Evolutionary conservation across 1,284 basidiomycete species (phyloP).

Genomic region (Termitomyces sp.): DNA sequence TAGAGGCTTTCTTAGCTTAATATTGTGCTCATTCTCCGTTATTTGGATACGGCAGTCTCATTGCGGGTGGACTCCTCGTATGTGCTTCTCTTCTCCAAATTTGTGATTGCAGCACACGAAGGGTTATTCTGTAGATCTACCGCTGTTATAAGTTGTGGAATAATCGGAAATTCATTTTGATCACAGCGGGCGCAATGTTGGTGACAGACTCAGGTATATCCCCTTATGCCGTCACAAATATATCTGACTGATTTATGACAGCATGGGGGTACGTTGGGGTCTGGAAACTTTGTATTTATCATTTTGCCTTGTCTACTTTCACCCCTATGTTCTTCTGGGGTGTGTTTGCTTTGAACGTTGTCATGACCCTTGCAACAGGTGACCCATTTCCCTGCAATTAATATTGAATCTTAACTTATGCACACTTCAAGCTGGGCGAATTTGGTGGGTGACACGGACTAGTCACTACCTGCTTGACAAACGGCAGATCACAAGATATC

Average conservation of each 20-base stretch:
- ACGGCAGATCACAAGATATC: constrained; percentile 20
- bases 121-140: constrained; percentile 16
- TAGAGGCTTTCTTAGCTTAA: neutral
- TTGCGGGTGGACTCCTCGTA: constrained; percentile 24
- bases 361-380: constrained; percentile 23
- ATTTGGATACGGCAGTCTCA: constrained; percentile 13
- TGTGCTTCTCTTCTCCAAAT: neutral
- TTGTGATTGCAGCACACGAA: too few species aligned
- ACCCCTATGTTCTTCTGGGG: constrained; percentile 22
- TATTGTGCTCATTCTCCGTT: neutral
- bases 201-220: constrained; percentile 21
- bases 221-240: neutral
- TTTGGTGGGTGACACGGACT: constrained; percentile 27
- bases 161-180: constrained; percentile 17
- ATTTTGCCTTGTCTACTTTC: constrained; percentile 7
- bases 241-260: neutral
- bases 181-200: constrained; percentile 19
- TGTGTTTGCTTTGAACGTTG: constrained; percentile 22
- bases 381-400: neutral
- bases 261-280: neutral
- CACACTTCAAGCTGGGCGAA: constrained; percentile 21
- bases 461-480: constrained; percentile 22
- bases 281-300: neutral
- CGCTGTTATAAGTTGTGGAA: constrained; percentile 26
- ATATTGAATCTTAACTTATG: neutral